Evolutionary conservation across 1,139 yeast species (phyloP), one percentile per base, ranked within the genome.

Genomic region (Hyphopichia khmerensis): DNA sequence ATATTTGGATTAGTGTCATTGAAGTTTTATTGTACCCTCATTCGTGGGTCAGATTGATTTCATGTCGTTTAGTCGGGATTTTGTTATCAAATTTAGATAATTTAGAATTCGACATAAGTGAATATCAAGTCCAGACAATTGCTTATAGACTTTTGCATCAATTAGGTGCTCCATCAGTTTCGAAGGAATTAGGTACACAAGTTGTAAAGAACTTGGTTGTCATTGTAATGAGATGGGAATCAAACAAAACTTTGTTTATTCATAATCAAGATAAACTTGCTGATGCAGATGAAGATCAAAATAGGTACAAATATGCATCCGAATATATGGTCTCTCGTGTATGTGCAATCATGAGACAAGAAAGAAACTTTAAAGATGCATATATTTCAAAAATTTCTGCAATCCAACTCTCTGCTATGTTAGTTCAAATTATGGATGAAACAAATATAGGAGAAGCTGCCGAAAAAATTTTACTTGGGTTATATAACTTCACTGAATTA

Each of bases 11-110:
- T 11, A 62, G 65, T 17, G 66, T 86, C 5, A 70, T 80, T 24
- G 75, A 74, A 11, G 67, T 82, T 21, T 68, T 90, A 47, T 67
- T 91, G 41, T 93, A 80, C 60, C 97, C 97, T 2, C 98, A 91
- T 60, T 76, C 95, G 0, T 91, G 98, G 98, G 86, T 91, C 11
- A 80, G 98, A 55, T 70, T 87, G 43, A 69, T 79, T 4, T 67
- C 95, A 0, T 69, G 85, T n/a, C 72, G 91, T 40, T 67, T 89
- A 38, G 61, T 83, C 33, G 82, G 84, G 1, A 57, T 67, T 3
- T 59, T 84, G 38, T 65, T 87, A 40, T 55, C 72, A 3, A 73
- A 74, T 43, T 47, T 69, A 33, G 70, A 67, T 15, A 57, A 61
- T 6, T 52, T 68, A 19, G 67, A 68, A 37, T 62, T 71, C 41